Base-by-base conservation (phyloP, 306 rosid genomes). In the Chamaecrista fasciculata region DNA sequence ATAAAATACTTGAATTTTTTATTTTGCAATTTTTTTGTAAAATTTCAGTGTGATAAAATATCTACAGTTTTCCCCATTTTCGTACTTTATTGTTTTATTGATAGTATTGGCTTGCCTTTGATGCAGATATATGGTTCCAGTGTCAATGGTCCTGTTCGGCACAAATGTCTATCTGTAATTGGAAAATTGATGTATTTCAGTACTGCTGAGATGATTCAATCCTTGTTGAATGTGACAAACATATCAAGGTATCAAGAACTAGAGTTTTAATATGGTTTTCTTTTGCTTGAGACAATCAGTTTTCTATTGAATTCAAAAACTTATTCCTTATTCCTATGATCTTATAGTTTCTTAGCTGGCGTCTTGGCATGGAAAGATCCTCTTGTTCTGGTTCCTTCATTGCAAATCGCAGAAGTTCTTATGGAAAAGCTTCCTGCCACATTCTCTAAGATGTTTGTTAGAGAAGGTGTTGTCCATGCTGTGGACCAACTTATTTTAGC, bases 351-450 rank as follows among this genome's bases (percentile, higher is more conserved):
- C 74, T 73, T 95, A 83, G 97, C 99, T 31, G 97, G 99, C 31
- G 97, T 95, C 66, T 82, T 95, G 74, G 92, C 99, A 49, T 95
- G 97, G 91, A 95, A 95, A 84, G 99, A 95, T 83, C 95, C 99
- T 21, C 92, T 87, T 39, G 97, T 91, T 29, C 62, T 91, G 80
- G 75, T 89, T 64, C 99, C 99, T 61, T 91, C 99, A 48, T 89
- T 95, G 75, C 97, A 95, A 86, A 91, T 95, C 85, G 86, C 99
- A 18, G 97, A 91, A 69, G 85, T 95, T 82, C 97, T 95, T 58
- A 95, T 95, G 99, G 96, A 87, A 80, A 95, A 91, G 83, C 97
- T 95, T 78, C 96, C 87, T 21, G 90, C 57, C 70, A 91, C 86
- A 39, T 91, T 95, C 77, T 84, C 93, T 47, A 95, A 89, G 88